These are phyloP conservation scores for Serpula lacrymans DNA, from an alignment of 768 basidiomycete species.

Conservation along the genomic window DNA sequence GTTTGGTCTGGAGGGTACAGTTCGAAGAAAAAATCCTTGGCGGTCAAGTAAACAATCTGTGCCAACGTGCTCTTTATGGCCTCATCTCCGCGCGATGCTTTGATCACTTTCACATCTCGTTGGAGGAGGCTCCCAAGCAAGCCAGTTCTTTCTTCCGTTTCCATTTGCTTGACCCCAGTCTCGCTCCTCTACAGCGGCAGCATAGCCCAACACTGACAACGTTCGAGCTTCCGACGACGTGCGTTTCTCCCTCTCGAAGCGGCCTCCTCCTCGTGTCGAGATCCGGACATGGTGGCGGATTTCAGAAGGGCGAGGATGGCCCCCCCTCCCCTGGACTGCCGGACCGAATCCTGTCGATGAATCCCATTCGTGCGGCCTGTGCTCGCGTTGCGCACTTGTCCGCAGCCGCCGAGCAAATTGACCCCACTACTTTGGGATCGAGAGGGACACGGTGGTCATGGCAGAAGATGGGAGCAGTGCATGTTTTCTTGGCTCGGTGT, in stretches of 20 bases:
- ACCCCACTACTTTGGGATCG: slow-evolving; percentile 13
- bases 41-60: slow-evolving; percentile 6
- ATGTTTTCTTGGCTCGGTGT: slow-evolving; percentile 5
- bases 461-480: slow-evolving; percentile 13
- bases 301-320: background rate
- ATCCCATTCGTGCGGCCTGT: slow-evolving; percentile 21
- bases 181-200: background rate
- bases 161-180: background rate
- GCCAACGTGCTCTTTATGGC: slow-evolving; percentile 10
- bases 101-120: slow-evolving; percentile 7
- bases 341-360: slow-evolving; percentile 9
- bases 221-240: slow-evolving; percentile 2
- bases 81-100: slow-evolving; percentile 1
- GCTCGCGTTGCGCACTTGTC: slow-evolving; percentile 19
- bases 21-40: slow-evolving; percentile 2
- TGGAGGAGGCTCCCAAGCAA: slow-evolving; percentile 8
- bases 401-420: slow-evolving; percentile 15
- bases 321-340: slow-evolving; percentile 14
- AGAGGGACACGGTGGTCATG: slow-evolving; percentile 14
- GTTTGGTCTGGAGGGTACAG: slow-evolving; percentile 5
- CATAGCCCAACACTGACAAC: slow-evolving; percentile 1
- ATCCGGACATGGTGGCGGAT: slow-evolving; percentile 4
- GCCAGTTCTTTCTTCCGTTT: background rate
- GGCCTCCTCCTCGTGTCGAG: slow-evolving; percentile 10
- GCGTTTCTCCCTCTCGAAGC: background rate